Evolutionary conservation across 441 rosid species (phyloP).

Genomic region (Viola pubescens): DNA sequence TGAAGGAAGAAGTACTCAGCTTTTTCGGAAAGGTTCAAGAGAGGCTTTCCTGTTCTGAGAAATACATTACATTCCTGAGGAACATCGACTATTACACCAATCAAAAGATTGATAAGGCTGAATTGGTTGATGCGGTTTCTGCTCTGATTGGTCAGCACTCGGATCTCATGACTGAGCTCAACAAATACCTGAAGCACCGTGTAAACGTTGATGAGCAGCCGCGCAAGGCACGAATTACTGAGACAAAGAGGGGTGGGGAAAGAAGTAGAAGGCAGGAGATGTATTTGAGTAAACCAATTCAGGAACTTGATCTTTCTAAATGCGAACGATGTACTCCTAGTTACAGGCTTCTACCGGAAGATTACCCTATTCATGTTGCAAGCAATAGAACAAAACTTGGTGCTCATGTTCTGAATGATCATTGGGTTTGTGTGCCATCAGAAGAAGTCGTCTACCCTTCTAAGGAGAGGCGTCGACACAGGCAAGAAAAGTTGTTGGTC

Average conservation of each 20-base stretch:
- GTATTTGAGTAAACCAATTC: constrained; percentile 40
- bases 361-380: constrained; percentile 13
- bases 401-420: too few relatives aligned
- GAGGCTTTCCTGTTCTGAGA: neutral
- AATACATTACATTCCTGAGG: neutral
- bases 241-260: neutral
- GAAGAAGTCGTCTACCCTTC: too few relatives aligned
- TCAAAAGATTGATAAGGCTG: neutral
- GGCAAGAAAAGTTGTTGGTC: too few relatives aligned
- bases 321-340: constrained; percentile 80
- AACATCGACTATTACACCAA: neutral
- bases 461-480: too few relatives aligned
- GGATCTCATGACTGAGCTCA: neutral
- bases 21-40: neutral
- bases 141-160: neutral
- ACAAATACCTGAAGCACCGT: too few relatives aligned
- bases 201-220: neutral
- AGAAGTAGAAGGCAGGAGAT: neutral
- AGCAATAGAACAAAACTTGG: too few relatives aligned
- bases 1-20: neutral
- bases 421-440: too few relatives aligned
- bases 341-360: constrained; percentile 73
- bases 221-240: neutral
- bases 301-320: constrained; percentile 83
- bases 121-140: neutral